Evolutionary conservation across 1,139 yeast species (phyloP).

Genomic region (Geotrichum klebahnii): DNA sequence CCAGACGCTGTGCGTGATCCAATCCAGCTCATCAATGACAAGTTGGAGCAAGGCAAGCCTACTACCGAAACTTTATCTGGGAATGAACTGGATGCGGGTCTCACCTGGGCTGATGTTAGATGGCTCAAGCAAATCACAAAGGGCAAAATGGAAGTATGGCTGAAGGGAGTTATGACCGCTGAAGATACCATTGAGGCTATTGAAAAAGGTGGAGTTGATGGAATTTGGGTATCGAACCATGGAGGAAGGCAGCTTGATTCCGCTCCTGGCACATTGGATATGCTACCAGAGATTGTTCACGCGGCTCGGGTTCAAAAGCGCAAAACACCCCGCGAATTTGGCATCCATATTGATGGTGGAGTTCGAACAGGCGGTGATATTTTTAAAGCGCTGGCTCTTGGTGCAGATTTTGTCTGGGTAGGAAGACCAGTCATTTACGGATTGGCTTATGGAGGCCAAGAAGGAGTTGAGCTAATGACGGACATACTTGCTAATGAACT

Average conservation of each 20-base stretch:
- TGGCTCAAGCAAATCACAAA: constrained; percentile 13
- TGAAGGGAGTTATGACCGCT: constrained; percentile 16
- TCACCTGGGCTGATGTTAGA: constrained; percentile 16
- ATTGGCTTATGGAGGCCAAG: constrained; percentile 15
- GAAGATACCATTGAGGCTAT: constrained; percentile 18
- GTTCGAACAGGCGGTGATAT: constrained; percentile 16
- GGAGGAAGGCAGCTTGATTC: constrained; percentile 19
- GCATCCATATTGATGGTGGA: constrained; percentile 18
- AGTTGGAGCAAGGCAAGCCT: constrained; percentile 9
- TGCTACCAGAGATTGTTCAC: constrained; percentile 18
- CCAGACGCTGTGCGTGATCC: constrained; percentile 14
- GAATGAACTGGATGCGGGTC: constrained; percentile 14
- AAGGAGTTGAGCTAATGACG: constrained; percentile 15
- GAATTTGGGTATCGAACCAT: constrained; percentile 20
- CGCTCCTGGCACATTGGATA: constrained; percentile 17
- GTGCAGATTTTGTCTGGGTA: constrained; percentile 19
- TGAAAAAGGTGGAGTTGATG: constrained; percentile 15
- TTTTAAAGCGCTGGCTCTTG: constrained; percentile 15
- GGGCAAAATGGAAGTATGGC: constrained; percentile 14
- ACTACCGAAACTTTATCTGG: constrained; percentile 8
- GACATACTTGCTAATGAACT: constrained; percentile 15
- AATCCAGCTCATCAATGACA: constrained; percentile 14
- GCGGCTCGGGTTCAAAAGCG: constrained; percentile 12
- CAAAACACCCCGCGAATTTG: constrained; percentile 7
- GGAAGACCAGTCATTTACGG: constrained; percentile 19